Evolutionary conservation across 108 stramenopile species (phyloP), one percentile per base, ranked within the genome.

Genomic region (Parietichytrium sp.): DNA sequence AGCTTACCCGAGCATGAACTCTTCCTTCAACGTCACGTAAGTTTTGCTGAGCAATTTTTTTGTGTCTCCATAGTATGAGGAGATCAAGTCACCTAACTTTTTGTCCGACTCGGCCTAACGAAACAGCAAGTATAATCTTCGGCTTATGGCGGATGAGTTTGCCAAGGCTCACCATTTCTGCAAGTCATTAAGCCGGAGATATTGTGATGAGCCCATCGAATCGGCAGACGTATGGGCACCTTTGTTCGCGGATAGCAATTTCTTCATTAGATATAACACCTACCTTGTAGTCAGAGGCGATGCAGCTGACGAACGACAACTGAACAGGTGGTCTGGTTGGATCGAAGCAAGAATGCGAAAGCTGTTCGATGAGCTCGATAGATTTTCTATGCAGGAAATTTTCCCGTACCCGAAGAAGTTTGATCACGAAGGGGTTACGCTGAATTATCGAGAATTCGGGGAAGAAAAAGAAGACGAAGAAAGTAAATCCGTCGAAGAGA

Each of bases 1-100:
- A 2, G 94, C 93, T 27, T 97, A 95, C 85, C 98, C 98, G 12
- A 87, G 91, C 48, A 96, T 96, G 95, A 97, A 97, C 85, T 94
- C 94, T 13, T 88, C 95, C 7, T 96, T 96, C 89, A 97, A 95
- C 85, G 94, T 97, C 84, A 77, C 94, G n/a, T n/a, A n/a, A n/a
- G n/a, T n/a, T 36, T 55, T 54, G 13, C 52, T 86, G 30, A 93
- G 92, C 16, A 82, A 78, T 31, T 79, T 90, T 48, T 54, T 92
- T 16, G 55, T 88, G 30, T 26, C 80, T 45, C 47, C 51, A 18
- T 79, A 86, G 6, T 47, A 49, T 2, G 26, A 45, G 20, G 87
- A 72, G 3, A 72, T 79, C 4, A 50, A 49, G 72, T 51, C 36
- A 15, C 54, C 77, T 23, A 26, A 8, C 1, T 16, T 0, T 13